Evolutionary conservation across 1,284 basidiomycete genomes (phyloP).

Genomic region (Polyporus tsugae): DNA sequence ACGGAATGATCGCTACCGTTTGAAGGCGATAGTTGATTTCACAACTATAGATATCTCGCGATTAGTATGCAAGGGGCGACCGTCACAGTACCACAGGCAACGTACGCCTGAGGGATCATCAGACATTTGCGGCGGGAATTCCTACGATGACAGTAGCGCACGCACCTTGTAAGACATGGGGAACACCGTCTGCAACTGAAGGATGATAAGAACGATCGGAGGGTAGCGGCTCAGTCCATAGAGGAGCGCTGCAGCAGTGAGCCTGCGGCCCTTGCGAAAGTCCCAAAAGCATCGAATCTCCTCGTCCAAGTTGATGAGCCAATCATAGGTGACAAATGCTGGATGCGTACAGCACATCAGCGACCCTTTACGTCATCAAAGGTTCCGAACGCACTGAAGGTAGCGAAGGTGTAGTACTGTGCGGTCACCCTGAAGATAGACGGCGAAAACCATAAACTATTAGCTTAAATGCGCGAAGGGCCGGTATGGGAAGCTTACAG

Average conservation of each 20-base stretch:
- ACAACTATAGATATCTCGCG: background rate
- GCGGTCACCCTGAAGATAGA: background rate
- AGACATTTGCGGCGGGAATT: background rate
- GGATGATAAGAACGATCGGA: background rate
- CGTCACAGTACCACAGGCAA: background rate
- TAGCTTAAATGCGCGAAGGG: background rate
- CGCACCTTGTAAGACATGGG: background rate
- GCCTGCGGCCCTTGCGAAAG: background rate
- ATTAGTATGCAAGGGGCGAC: background rate
- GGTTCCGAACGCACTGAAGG: background rate
- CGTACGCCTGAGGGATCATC: background rate
- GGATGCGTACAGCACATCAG: background rate
- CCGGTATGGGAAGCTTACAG: background rate
- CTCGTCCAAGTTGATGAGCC: background rate
- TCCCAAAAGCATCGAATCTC: constrained; percentile 1
- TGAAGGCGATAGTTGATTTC: background rate
- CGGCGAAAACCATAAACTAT: background rate
- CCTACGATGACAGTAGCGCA: background rate
- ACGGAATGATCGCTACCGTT: background rate
- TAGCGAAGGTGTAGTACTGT: background rate
- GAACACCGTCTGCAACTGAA: background rate
- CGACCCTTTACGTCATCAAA: background rate
- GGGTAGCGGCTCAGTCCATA: background rate
- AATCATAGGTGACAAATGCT: background rate
- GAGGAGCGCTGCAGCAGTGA: background rate